Base-by-base conservation (phyloP, 139 green algal species). In the Monoraphidium neglectum region DNA sequence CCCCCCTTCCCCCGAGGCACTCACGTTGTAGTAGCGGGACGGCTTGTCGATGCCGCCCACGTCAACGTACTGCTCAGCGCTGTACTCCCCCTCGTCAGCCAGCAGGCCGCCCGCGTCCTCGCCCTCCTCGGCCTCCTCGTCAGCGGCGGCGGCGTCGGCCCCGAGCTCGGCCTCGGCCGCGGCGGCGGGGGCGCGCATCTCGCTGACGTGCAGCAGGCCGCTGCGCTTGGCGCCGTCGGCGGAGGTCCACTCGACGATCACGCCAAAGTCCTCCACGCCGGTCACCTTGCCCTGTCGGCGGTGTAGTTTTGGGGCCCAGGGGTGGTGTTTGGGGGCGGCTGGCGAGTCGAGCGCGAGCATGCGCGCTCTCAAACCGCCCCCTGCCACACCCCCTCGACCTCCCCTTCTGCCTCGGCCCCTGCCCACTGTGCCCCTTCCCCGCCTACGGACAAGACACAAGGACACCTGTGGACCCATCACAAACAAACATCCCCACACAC, bases 231-330 rank as follows among this genome's bases (percentile, higher is more conserved):
- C 56, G 56, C 56, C 56, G 10, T 63, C 13, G 5, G n/a, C 56
- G 26, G 5, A 10, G 56, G 56, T 18, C 26, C 24, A 63, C 56
- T 63, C 62, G 5, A 80, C 75, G 51, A 85, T 83, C 15, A 77
- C 61, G 66, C 82, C 82, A 36, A 59, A 81, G 26, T 79, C 74
- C 60, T 90, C 82, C 26, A 90, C 76, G n/a, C 59, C 62, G 0
- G 36, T 74, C 0, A 90, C 79, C 53, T 79, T 80, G 47, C 81
- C 81, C 43, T 51, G 43, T 8, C 8, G 43, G 43, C 43, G 43
- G 43, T 12, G 43, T 8, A 12, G 8, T 8, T 8, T 8, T 51
- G 43, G 8, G 43, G 8, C 12, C 12, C 8, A 51, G 43, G 43
- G 43, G n/a, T n/a, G 43, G 43, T 51, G 43, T 51, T 51, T 51